A percentile compares a stretch with the other conserved stretches of the same genome.
Conservation (phyloP, 1,284 basidiomycete species). For the Wolfiporia cocos region DNA sequence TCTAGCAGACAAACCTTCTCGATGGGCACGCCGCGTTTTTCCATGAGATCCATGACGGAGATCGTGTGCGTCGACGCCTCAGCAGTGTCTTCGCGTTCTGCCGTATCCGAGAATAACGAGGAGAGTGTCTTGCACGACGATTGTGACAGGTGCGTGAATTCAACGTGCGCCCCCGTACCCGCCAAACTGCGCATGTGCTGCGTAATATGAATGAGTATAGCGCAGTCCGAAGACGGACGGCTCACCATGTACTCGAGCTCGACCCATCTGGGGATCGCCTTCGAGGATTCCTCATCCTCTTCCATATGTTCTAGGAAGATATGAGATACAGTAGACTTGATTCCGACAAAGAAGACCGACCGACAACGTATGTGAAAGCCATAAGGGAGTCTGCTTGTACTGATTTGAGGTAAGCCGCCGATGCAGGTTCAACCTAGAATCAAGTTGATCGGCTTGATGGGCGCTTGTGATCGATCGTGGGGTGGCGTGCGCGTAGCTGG, state of each 20-base stretch:
- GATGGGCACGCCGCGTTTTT: slow-evolving; percentile 40
- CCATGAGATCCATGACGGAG: slow-evolving; percentile 65
- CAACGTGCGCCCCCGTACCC: slow-evolving; percentile 55
- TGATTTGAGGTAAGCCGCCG: too few relatives aligned
- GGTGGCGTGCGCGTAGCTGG: too few relatives aligned
- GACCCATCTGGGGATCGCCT: slow-evolving; percentile 83
- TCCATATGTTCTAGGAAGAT: slow-evolving; percentile 86
- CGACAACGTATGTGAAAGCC: slow-evolving; percentile 32
- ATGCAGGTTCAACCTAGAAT: neutral
- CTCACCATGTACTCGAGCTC: slow-evolving; percentile 66
- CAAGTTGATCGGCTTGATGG: too few relatives aligned
- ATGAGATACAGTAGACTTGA: neutral
- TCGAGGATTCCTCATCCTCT: slow-evolving; percentile 75
- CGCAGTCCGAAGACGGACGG: too few relatives aligned
- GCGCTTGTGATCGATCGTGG: too few relatives aligned
- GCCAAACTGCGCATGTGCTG: slow-evolving; percentile 85
- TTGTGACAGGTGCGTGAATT: slow-evolving; percentile 81
- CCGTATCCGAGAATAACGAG: slow-evolving; percentile 28
- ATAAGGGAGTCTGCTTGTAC: slow-evolving; percentile 4
- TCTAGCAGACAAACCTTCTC: slow-evolving; percentile 82
- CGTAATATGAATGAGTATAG: slow-evolving; percentile 3
- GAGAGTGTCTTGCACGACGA: slow-evolving; percentile 61
- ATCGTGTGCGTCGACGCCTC: slow-evolving; percentile 52
- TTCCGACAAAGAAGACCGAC: slow-evolving; percentile 16
- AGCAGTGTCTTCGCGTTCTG: slow-evolving; percentile 27